Conservation (phyloP, 148 eudicot genomes). For the Fagopyrum tataricum region DNA sequence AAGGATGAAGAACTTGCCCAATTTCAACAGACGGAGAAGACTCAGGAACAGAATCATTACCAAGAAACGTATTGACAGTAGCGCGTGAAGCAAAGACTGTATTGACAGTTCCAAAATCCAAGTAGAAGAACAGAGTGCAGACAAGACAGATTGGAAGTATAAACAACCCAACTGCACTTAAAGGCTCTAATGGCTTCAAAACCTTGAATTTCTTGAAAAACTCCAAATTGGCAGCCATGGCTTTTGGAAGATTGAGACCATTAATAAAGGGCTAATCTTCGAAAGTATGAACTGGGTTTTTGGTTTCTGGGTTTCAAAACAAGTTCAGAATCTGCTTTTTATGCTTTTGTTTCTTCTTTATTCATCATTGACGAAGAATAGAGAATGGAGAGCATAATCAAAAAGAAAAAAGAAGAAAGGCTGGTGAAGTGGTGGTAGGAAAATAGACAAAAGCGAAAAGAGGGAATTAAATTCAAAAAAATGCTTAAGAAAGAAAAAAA, state of each 20-base stretch:
- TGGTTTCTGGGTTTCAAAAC: not conserved
- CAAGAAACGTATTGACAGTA: not conserved
- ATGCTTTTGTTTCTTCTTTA: not conserved
- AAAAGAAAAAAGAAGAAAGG: not conserved
- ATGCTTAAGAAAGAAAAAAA: not conserved
- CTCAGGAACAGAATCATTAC: not conserved
- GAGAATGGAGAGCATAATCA: not conserved
- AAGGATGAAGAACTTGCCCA: not conserved
- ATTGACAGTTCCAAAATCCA: not conserved
- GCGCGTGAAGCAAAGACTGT: not conserved
- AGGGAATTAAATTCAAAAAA: not conserved
- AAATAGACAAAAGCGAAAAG: not conserved
- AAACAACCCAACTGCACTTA: not conserved
- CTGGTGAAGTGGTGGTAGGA: not conserved
- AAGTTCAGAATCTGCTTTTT: conserved; percentile 2
- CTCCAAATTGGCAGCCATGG: conserved; percentile 1
- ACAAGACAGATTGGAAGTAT: not conserved
- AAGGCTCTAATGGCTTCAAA: not conserved
- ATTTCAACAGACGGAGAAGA: conserved; percentile 3
- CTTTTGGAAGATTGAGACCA: not conserved
- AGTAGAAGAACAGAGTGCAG: not conserved
- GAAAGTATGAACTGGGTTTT: not conserved
- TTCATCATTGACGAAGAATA: not conserved
- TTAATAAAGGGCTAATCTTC: not conserved
- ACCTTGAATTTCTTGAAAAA: not conserved